These are phyloP conservation scores for Cladorrhinum sp. DNA, from an alignment of 2,329 filamentous ascomycete species.

Conservation along the genomic window DNA sequence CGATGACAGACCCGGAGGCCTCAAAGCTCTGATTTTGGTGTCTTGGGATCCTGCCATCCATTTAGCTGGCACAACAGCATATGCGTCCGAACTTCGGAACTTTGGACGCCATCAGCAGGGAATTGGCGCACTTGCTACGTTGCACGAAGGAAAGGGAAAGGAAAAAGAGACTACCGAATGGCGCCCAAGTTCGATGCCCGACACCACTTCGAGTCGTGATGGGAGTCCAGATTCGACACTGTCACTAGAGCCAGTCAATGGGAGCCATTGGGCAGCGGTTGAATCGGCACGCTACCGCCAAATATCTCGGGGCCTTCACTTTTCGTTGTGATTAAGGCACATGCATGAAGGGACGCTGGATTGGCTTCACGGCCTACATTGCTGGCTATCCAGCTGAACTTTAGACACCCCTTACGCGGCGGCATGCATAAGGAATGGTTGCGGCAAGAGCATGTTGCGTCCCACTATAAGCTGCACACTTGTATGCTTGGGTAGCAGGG, in stretches of 20 bases:
- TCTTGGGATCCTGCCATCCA: constrained; percentile 42
- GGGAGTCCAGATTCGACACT: constrained; percentile 2
- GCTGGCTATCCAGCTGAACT: neutral
- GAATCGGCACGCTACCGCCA: constrained; percentile 19
- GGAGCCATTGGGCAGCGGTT: constrained; percentile 14
- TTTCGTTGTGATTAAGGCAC: constrained; percentile 6
- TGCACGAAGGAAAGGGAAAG: constrained; percentile 5
- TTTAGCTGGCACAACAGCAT: constrained; percentile 29
- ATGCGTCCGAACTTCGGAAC: constrained; percentile 18
- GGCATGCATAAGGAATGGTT: neutral
- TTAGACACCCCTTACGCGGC: neutral
- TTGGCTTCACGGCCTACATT: neutral
- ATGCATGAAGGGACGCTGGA: neutral
- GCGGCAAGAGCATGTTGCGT: neutral
- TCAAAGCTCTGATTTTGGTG: constrained; percentile 40
- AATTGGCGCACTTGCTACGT: neutral
- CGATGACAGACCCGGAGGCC: constrained; percentile 19
- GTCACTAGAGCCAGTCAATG: neutral
- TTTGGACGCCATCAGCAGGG: neutral
- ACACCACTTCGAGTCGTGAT: neutral
- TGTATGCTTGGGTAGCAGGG: neutral
- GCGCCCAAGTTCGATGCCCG: constrained; percentile 8
- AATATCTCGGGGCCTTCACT: constrained; percentile 23
- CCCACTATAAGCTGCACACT: neutral
- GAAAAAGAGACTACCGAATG: constrained; percentile 1